Percentiles rank a stretch among this genome's conserved stretches.
These are phyloP conservation scores for Claviceps quebecensis DNA, from an alignment of 2,329 filamentous ascomycete genomes.

Conservation along the genomic window DNA sequence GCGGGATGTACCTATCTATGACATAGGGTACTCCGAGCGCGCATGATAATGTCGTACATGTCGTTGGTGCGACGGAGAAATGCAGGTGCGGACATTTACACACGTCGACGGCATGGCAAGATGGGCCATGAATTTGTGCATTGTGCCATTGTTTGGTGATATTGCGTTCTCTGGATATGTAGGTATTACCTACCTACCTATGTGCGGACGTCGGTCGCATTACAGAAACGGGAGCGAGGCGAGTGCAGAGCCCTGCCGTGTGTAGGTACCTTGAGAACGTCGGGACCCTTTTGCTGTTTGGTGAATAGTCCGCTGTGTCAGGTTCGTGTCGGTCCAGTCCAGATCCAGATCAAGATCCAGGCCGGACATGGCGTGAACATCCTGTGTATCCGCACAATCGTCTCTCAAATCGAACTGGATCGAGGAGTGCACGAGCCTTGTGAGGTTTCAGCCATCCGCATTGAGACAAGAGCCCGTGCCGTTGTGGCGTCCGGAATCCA, in stretches of 20 bases:
- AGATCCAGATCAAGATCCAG: not conserved
- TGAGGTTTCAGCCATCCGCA: slow-evolving; percentile 2
- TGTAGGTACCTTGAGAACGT: too few species aligned
- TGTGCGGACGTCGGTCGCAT: not conserved
- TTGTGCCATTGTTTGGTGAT: slow-evolving; percentile 1
- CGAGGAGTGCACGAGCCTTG: not conserved
- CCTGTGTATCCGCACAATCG: not conserved
- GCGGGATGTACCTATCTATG: not conserved
- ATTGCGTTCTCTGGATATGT: not conserved
- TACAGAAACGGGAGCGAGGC: not conserved
- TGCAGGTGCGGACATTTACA: not conserved
- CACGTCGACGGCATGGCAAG: not conserved
- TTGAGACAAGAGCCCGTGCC: not conserved
- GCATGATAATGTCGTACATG: not conserved
- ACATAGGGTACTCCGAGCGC: not conserved
- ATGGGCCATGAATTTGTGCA: not conserved
- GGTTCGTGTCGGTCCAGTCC: not conserved
- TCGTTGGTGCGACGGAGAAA: slow-evolving; percentile 1
- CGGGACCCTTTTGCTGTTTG: too few species aligned
- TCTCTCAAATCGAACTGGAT: not conserved
- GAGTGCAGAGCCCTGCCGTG: too few species aligned
- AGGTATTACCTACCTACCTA: too few species aligned
- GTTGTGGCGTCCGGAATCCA: not conserved
- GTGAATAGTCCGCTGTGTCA: not conserved
- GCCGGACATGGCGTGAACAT: not conserved